phyloP scores from a whole-genome alignment of 495 filamentous ascomycete genomes.

The Immersiella caudata region DNA sequence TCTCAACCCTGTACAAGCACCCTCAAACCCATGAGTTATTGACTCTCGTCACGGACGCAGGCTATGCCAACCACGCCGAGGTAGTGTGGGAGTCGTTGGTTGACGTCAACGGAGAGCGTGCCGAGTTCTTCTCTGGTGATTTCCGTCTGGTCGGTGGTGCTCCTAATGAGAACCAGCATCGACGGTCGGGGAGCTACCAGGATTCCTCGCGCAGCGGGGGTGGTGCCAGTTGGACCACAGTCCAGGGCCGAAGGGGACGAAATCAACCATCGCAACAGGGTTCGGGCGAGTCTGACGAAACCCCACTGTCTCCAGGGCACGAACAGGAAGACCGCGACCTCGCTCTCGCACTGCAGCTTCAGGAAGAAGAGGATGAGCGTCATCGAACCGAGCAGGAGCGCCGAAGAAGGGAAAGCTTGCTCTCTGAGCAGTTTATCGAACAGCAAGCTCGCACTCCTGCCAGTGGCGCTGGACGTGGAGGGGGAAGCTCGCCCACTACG shows the following conservation, averaged over 20 bases:
- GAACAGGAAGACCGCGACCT: constrained; percentile 81
- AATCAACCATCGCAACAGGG: constrained; percentile 29
- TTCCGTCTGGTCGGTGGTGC: constrained; percentile 77
- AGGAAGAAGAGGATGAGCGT: constrained; percentile 79
- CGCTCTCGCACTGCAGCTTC: constrained; percentile 76
- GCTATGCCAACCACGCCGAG: constrained; percentile 85
- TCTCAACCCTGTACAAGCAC: constrained; percentile 85
- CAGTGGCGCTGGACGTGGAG: constrained; percentile 14
- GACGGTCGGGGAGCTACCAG: constrained; percentile 10
- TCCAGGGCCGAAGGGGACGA: constrained; percentile 43
- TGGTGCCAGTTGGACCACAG: constrained; percentile 54
- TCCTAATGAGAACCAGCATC: constrained; percentile 26
- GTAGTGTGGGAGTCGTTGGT: constrained; percentile 94
- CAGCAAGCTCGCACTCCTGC: constrained; percentile 46
- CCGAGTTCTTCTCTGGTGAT: constrained; percentile 87
- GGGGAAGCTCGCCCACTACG: constrained; percentile 8
- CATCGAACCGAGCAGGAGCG: constrained; percentile 55
- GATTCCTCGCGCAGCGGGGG: not conserved
- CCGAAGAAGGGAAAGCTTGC: constrained; percentile 49
- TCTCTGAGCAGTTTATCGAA: constrained; percentile 61
- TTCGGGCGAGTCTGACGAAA: constrained; percentile 29
- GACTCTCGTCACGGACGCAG: constrained; percentile 87
- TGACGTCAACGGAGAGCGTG: constrained; percentile 80
- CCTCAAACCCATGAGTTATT: constrained; percentile 70
- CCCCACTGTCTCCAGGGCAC: constrained; percentile 41